phyloP scores from a whole-genome alignment of 75 land plant species.

The Picea sitchensis region DNA sequence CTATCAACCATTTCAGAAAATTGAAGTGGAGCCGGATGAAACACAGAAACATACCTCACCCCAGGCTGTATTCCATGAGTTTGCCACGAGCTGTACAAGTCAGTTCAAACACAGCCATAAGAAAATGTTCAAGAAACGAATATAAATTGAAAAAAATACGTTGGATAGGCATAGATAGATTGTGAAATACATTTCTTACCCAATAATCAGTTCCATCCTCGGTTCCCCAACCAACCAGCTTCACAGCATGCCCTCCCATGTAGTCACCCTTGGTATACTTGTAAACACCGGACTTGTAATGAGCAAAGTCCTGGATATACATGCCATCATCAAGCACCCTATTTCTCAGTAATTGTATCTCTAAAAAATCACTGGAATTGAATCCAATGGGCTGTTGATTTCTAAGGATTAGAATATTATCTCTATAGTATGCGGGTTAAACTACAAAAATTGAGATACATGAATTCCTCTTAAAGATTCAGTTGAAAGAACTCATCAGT shows the following conservation, averaged over 20 bases:
- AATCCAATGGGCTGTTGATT: too few relatives aligned
- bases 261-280: conserved; percentile 31
- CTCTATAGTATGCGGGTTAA: too few relatives aligned
- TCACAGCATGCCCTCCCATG: conserved; percentile 56
- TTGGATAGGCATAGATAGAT: not conserved
- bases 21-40: not conserved
- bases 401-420: too few relatives aligned
- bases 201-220: conserved; percentile 46
- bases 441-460: too few relatives aligned
- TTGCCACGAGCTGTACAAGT: conserved; percentile 32
- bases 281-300: conserved; percentile 55
- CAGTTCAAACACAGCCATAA: conserved; percentile 1
- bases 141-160: not conserved
- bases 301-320: conserved; percentile 41
- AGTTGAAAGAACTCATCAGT: too few relatives aligned
- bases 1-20: not conserved
- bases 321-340: not conserved
- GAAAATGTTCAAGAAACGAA: not conserved
- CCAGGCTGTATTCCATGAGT: conserved; percentile 49
- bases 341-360: not conserved
- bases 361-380: not conserved
- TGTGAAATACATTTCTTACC: conserved; percentile 19
- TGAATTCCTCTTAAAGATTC: too few relatives aligned
- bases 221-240: conserved; percentile 55
- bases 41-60: conserved; percentile 33